Base-by-base conservation (phyloP, 2,329 filamentous ascomycete genomes). In the Aspergillus terreus region DNA sequence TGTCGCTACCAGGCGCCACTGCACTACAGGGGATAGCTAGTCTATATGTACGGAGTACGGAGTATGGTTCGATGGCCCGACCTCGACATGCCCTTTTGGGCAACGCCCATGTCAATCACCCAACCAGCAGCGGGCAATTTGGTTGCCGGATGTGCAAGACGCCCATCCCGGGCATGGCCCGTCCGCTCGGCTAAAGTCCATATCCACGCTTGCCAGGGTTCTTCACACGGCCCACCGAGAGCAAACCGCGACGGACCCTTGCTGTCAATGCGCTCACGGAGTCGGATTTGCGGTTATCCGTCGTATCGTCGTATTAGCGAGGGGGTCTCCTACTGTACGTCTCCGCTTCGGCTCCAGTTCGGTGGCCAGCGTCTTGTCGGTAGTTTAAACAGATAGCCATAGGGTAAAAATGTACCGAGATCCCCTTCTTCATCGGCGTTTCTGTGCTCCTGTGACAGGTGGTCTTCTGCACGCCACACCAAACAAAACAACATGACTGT, bases 401-500 rank as follows among this genome's bases (percentile, higher is more conserved):
- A 30, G 27, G 27, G 27, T 30, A 30, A 9, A 30, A 30, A 30
- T 30, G 27, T 4, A 30, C 27, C 27, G 7, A 30, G 7, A 30
- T 30, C 7, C 27, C 27, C 27, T 11, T 30, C 27, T 10, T 30
- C 23, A 4, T 30, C 27, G 11, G 27, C 27, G 27, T 30, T 30
- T 11, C 27, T 30, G 7, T 10, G 7, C 27, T 9, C 7, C 27
- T 30, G 35, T 15, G 35, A n/a, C 35, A n/a, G 35, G 14, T 38
- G 35, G 4, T 14, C 11, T 17, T 30, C 27, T 30, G 17, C 30
- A 46, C 30, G 21, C 15, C 15, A 17, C 15, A 25, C 17, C 25
- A 9, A 10, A n/a, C 7, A 6, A 4, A 25, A 10, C 4, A 49
- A 32, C 10, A 69, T 69, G 64, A 55, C 61, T 41, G 17, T 66